Percentiles rank a stretch among this genome's conserved stretches.
phyloP scores from a whole-genome alignment of 306 rosid species.

The Ormosia semicastrata region DNA sequence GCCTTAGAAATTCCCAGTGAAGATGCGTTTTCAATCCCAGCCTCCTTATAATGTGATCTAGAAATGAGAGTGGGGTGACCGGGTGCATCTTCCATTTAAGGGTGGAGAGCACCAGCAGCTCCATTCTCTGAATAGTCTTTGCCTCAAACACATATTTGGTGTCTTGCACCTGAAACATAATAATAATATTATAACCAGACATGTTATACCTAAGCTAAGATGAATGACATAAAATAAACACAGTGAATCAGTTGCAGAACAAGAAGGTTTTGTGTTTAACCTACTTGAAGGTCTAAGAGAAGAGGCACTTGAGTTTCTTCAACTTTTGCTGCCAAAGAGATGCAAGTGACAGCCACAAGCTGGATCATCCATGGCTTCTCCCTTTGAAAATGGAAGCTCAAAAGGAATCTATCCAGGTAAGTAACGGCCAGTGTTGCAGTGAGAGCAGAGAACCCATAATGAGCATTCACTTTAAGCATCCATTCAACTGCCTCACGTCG shows the following conservation, averaged over 20 bases:
- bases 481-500: constrained; percentile 71
- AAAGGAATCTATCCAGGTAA: constrained; percentile 71
- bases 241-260: background rate
- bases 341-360: constrained; percentile 87
- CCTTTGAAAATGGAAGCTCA: constrained; percentile 59
- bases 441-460: constrained; percentile 70
- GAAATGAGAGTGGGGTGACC: constrained; percentile 81
- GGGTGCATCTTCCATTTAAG: constrained; percentile 97
- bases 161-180: constrained; percentile 61
- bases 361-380: constrained; percentile 90
- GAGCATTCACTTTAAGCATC: constrained; percentile 77
- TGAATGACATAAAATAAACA: background rate
- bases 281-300: constrained; percentile 89
- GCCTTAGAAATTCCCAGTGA: constrained; percentile 71
- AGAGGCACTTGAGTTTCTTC: constrained; percentile 93
- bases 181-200: background rate
- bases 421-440: constrained; percentile 83
- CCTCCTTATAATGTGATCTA: constrained; percentile 73
- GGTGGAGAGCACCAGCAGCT: constrained; percentile 73
- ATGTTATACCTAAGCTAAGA: background rate
- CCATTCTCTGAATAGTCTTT: constrained; percentile 90
- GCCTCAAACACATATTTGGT: constrained; percentile 67
- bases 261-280: background rate
- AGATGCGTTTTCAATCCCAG: constrained; percentile 70
- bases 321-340: constrained; percentile 93